These are phyloP conservation scores for Arthrobotrys musiformis DNA, from an alignment of 2,329 filamentous ascomycete genomes.

Conservation along the genomic window DNA sequence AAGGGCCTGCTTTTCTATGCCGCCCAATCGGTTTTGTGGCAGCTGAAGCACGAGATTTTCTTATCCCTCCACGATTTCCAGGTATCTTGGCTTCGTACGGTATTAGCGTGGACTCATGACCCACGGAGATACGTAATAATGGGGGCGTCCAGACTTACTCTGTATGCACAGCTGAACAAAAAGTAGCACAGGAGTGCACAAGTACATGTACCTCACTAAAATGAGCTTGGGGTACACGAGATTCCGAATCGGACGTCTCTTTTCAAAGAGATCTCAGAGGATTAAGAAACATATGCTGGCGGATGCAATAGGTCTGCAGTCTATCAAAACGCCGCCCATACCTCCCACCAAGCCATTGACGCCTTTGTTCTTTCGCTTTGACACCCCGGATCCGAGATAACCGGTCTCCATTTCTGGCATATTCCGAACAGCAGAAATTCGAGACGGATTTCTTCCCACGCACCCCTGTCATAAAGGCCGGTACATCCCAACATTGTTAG, in stretches of 20 bases:
- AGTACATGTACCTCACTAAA: conserved; percentile 1
- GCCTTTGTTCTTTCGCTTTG: not conserved
- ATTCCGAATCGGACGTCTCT: not conserved
- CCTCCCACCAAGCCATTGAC: not conserved
- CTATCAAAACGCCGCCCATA: not conserved
- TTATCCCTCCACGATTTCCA: not conserved
- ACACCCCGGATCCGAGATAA: conserved; percentile 1
- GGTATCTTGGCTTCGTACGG: conserved; percentile 1
- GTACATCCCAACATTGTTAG: conserved; percentile 4
- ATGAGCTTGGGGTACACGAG: not conserved
- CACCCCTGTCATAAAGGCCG: not conserved
- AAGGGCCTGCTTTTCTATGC: not conserved
- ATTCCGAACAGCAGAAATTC: not conserved
- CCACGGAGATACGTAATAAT: conserved; percentile 12
- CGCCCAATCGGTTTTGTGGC: conserved; percentile 21
- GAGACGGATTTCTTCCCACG: not conserved
- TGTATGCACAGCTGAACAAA: not conserved
- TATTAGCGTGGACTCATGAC: conserved; percentile 11
- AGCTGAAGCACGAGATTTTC: not conserved
- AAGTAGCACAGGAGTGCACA: not conserved
- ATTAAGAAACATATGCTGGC: too few relatives aligned
- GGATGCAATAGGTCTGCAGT: not conserved
- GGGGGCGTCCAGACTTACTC: not conserved
- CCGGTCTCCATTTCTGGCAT: not conserved
- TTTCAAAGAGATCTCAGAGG: not conserved